Conservation (phyloP, 164 flowering plant genomes). For the Platanus orientalis region DNA sequence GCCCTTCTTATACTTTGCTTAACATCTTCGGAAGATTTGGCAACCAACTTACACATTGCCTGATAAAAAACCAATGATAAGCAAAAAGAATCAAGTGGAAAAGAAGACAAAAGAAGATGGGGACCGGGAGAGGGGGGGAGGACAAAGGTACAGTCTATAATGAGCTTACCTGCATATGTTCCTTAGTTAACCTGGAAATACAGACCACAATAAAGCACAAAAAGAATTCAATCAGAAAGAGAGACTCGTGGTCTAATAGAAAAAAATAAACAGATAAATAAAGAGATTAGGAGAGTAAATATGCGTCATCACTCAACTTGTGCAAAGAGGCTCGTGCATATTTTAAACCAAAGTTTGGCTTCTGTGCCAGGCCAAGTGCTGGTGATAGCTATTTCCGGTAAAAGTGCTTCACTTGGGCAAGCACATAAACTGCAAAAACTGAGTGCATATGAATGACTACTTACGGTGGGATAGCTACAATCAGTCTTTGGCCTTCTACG, state of each 20-base stretch:
- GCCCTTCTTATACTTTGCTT: constrained; percentile 92
- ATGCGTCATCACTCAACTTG: neutral
- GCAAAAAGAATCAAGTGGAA: no score
- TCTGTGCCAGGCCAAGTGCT: neutral
- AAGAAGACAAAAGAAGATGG: neutral
- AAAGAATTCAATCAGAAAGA: constrained; percentile 15
- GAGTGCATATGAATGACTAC: constrained; percentile 15
- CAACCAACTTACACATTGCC: constrained; percentile 85
- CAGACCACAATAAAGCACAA: constrained; percentile 11
- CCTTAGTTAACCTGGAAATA: constrained; percentile 74
- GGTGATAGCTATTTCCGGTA: neutral
- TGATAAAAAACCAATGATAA: constrained; percentile 21
- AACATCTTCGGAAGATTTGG: constrained; percentile 83
- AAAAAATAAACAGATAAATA: neutral
- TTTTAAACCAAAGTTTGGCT: neutral
- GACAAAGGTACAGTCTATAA: neutral
- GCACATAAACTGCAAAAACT: neutral
- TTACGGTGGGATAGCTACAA: constrained; percentile 88
- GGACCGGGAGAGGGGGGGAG: neutral
- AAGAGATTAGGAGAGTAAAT: neutral
- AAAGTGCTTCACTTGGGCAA: neutral
- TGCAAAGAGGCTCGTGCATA: neutral
- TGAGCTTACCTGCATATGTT: constrained; percentile 69
- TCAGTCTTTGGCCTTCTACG: constrained; percentile 67
- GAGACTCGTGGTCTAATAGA: no score